Base-by-base conservation (phyloP, 441 rosid genomes). In the Cnidoscolus chayamansa region DNA sequence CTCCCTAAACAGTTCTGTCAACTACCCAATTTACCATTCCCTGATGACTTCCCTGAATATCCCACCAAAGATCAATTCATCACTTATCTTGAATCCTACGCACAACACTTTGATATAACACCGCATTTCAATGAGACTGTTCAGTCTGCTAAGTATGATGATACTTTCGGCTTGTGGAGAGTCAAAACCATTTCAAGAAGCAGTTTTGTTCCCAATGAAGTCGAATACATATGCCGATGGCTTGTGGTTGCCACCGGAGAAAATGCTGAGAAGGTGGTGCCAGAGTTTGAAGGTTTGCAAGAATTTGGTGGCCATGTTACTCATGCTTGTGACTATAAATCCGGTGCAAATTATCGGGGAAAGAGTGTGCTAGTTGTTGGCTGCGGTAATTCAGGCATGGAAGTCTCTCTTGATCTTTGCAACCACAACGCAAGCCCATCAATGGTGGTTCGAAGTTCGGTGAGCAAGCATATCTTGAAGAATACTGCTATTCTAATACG, bases 341-440 rank as follows among this genome's bases (percentile, higher is more conserved):
- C 94, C 1, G 98, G 97, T 5, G 86, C 81, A 65, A 82, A 72
- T 65, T 87, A 78, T 70, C 59, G 80, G 0, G 92, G 91, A 3
- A 85, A 94, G 80, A 77, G 75, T 16, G 96, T 94, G 0, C 78
- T 94, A 7, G 96, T 94, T 0, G 97, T 94, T 6, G 98, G 98
- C 37, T 91, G 98, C 53, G 97, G 97, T n/a, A 90, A 94, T 81
- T 91, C 98, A 1, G 97, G 97, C 61, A 94, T 94, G 98, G 97
- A 94, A 68, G 88, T 90, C 10, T 88, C 93, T 73, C 88, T 91
- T 7, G 98, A 94, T 78, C 92, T 94, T 8, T 85, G 86, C 58
- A 89, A 88, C 53, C 82, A 91, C 73, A 79, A 77, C 30, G 92
- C 90, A 2, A 80, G 31, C 19, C 96, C 97, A 55, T 87, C 90